These are phyloP conservation scores for Cercospora zeae-maydis DNA, from an alignment of 2,329 filamentous ascomycete genomes.

Conservation along the genomic window DNA sequence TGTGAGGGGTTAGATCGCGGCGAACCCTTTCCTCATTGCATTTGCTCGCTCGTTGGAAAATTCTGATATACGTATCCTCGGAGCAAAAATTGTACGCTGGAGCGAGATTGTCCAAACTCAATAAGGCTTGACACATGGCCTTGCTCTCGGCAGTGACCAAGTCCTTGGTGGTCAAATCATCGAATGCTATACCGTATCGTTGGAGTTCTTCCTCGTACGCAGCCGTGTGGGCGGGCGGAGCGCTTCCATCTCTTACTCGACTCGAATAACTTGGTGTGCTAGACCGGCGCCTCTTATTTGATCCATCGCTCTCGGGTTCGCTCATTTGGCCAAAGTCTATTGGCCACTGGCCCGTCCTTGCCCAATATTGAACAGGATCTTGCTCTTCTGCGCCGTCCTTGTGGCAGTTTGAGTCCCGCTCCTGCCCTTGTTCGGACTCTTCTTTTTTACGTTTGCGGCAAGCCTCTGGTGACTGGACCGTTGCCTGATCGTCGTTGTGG, in stretches of 20 bases:
- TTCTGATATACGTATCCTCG: background rate
- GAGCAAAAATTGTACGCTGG: constrained; percentile 5
- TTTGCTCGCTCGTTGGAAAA: constrained; percentile 1
- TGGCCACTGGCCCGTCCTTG: background rate
- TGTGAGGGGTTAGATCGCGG: constrained; percentile 4
- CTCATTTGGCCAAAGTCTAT: background rate
- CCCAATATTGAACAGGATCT: background rate
- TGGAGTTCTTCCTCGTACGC: background rate
- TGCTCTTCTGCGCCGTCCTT: background rate
- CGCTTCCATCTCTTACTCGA: background rate
- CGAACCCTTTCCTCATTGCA: constrained; percentile 6
- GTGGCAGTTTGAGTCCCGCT: background rate
- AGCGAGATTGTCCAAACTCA: background rate
- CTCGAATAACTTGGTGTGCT: background rate
- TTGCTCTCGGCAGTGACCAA: background rate
- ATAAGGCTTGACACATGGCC: background rate
- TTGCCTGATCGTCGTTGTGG: background rate
- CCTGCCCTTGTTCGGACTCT: background rate
- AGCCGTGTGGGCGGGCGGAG: background rate
- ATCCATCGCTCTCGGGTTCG: background rate
- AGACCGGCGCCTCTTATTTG: background rate
- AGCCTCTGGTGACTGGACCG: background rate
- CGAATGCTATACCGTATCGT: background rate
- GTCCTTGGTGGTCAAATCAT: background rate
- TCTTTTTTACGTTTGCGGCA: background rate